These are phyloP conservation scores for Coemansia sp. DNA, from an alignment of 192 early-diverging fungal species.

Conservation along the genomic window DNA sequence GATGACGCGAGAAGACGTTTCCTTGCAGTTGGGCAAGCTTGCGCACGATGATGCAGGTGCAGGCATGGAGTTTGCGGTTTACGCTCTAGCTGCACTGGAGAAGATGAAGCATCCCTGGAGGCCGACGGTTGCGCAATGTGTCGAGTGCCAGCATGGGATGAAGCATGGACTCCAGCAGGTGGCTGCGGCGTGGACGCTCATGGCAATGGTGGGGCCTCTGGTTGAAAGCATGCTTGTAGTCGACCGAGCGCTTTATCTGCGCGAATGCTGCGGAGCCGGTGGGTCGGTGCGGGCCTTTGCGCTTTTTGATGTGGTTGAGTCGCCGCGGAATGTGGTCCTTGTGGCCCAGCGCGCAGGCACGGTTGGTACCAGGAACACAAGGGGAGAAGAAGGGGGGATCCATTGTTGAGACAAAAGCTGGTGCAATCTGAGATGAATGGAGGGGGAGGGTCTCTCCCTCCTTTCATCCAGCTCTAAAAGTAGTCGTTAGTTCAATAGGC, in stretches of 20 bases:
- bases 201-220: slow-evolving; percentile 68
- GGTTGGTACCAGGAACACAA: background rate
- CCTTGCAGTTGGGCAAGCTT: background rate
- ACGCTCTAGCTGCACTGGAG: slow-evolving; percentile 60
- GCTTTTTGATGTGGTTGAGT: slow-evolving; percentile 44
- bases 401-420: background rate
- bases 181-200: slow-evolving; percentile 79
- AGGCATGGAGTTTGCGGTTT: slow-evolving; percentile 51
- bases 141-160: slow-evolving; percentile 26
- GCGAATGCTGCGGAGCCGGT: slow-evolving; percentile 46
- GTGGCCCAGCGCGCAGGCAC: slow-evolving; percentile 29
- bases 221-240: slow-evolving; percentile 77
- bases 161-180: slow-evolving; percentile 58
- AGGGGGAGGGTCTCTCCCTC: no score
- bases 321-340: slow-evolving; percentile 46
- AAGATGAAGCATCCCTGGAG: slow-evolving; percentile 55
- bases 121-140: slow-evolving; percentile 32
- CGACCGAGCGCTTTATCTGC: slow-evolving; percentile 70
- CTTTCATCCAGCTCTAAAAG: no score
- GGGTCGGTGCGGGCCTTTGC: slow-evolving; percentile 37
- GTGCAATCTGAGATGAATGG: no score
- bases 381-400: background rate
- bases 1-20: slow-evolving; percentile 2
- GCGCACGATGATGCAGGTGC: slow-evolving; percentile 10
- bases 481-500: no score